Conservation (phyloP, 495 filamentous ascomycete species). For the Podospora conica region DNA sequence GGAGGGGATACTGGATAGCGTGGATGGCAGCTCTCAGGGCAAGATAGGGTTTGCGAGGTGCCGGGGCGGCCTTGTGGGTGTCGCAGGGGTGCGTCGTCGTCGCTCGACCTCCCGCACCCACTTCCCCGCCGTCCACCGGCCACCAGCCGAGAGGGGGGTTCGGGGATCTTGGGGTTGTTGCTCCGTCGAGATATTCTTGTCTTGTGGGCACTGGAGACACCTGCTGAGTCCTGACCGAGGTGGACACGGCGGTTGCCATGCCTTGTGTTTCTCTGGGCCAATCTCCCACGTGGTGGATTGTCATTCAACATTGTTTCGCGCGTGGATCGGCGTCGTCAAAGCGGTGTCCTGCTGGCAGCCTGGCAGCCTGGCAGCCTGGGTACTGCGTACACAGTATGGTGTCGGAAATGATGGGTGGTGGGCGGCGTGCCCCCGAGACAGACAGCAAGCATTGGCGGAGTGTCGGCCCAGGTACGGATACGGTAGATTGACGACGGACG, state of each 20-base stretch:
- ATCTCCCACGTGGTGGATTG: neutral
- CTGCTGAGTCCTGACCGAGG: neutral
- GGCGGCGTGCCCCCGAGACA: neutral
- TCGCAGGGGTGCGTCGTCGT: no score
- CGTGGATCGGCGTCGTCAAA: conserved; percentile 6
- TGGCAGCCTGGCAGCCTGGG: no score
- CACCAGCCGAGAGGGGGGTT: neutral
- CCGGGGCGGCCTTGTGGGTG: neutral
- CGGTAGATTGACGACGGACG: conserved; percentile 1
- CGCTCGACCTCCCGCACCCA: neutral
- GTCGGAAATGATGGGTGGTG: conserved; percentile 4
- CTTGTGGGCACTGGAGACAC: neutral
- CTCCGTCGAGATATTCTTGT: neutral
- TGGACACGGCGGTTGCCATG: neutral
- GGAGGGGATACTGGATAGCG: no score
- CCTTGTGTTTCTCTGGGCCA: neutral
- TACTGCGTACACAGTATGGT: no score
- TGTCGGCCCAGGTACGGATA: neutral
- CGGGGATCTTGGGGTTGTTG: neutral
- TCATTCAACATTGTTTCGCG: neutral
- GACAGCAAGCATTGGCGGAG: neutral
- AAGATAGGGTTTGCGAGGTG: neutral
- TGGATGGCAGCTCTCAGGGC: neutral
- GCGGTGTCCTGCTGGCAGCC: no score
- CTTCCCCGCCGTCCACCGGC: neutral